Evolutionary conservation across 2,329 filamentous ascomycete species (phyloP).

Genomic region (Leptographium galeiforme): DNA sequence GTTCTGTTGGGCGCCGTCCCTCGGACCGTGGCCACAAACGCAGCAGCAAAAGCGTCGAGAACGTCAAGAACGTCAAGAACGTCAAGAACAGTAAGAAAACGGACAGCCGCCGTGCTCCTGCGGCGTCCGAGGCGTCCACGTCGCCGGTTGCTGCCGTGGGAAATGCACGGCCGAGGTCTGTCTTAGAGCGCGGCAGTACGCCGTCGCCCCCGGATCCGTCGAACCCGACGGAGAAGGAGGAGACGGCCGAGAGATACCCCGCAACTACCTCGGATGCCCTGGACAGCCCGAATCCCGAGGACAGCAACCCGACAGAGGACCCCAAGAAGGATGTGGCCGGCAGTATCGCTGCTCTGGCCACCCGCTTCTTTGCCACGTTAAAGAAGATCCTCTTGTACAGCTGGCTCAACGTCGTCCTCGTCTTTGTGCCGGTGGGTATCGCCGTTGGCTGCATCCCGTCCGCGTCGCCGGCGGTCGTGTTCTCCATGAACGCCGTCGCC

Average conservation of each 20-base stretch:
- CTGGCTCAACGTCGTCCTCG: slow-evolving; percentile 63
- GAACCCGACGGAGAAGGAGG: not conserved
- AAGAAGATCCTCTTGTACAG: slow-evolving; percentile 54
- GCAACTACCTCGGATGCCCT: not conserved
- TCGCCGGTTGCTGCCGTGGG: slow-evolving; percentile 32
- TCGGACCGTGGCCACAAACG: not conserved
- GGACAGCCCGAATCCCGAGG: not conserved
- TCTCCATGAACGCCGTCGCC: slow-evolving; percentile 62
- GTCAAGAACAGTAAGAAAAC: not conserved
- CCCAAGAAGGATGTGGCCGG: not conserved
- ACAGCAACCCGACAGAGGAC: not conserved
- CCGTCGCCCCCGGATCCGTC: not conserved
- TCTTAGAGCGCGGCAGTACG: slow-evolving; percentile 28
- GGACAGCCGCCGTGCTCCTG: not conserved
- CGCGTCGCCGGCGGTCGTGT: slow-evolving; percentile 47
- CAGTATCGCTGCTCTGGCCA: slow-evolving; percentile 15
- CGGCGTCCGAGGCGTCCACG: slow-evolving; percentile 6
- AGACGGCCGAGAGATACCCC: not conserved
- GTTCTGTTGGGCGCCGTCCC: not conserved
- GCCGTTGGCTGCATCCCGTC: slow-evolving; percentile 39
- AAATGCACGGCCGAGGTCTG: slow-evolving; percentile 41
- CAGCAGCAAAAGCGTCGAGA: not conserved
- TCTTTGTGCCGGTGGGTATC: slow-evolving; percentile 72
- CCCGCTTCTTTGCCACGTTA: slow-evolving; percentile 32
- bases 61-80: too few relatives aligned